These are phyloP conservation scores for Aaosphaeria arxii DNA, from an alignment of 2,329 filamentous ascomycete species.

Conservation along the genomic window DNA sequence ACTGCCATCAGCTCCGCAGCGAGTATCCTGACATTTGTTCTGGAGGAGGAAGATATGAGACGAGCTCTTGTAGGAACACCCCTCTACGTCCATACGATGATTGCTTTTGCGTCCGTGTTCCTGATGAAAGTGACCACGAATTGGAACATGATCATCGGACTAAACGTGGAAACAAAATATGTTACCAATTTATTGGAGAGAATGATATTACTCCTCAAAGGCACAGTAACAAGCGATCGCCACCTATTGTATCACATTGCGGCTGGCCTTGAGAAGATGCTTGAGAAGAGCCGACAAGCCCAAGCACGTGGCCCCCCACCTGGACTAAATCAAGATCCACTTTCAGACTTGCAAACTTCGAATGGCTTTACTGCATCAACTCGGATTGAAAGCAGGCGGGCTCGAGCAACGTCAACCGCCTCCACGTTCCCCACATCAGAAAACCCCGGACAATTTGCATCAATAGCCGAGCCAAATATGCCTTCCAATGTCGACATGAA, in stretches of 20 bases:
- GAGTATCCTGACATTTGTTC: conserved; percentile 46
- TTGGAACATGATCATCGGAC: conserved; percentile 36
- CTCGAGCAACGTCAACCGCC: neutral
- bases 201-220: conserved; percentile 31
- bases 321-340: neutral
- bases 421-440: neutral
- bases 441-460: neutral
- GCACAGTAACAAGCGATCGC: conserved; percentile 30
- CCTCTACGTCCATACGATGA: conserved; percentile 53
- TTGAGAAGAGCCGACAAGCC: conserved; percentile 9
- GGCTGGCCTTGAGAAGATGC: conserved; percentile 35
- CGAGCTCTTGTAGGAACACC: conserved; percentile 46
- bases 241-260: conserved; percentile 40
- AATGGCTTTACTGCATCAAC: neutral
- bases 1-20: conserved; percentile 48
- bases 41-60: conserved; percentile 45
- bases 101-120: conserved; percentile 52
- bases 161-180: conserved; percentile 33
- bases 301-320: conserved; percentile 60
- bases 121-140: conserved; percentile 49
- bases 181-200: conserved; percentile 29
- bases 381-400: too few relatives aligned
- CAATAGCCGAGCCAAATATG: neutral
- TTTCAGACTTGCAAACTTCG: neutral
- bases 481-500: neutral